Evolutionary conservation across 345 rosid genomes (phyloP).

Genomic region (Geranium rotundifolium): DNA sequence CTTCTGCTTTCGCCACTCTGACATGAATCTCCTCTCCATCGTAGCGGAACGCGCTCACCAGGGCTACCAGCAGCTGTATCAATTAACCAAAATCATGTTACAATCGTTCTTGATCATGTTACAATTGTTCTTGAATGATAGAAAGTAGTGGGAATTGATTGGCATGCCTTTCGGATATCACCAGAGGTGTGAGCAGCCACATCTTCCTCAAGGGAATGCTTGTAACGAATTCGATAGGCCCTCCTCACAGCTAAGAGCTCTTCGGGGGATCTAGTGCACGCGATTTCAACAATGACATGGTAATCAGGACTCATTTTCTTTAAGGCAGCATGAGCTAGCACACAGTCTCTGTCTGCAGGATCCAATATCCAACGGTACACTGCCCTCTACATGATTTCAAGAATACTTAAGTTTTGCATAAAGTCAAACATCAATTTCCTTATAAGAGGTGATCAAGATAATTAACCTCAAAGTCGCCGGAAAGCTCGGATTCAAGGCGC

Average conservation of each 20-base stretch:
- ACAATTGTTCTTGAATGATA: too few relatives aligned
- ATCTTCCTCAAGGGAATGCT: constrained; percentile 61
- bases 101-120: too few relatives aligned
- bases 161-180: constrained; percentile 40
- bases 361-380: constrained; percentile 48
- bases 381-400: too few relatives aligned
- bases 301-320: constrained; percentile 20
- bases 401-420: too few relatives aligned
- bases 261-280: constrained; percentile 40
- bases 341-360: constrained; percentile 51
- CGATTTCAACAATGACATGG: constrained; percentile 43
- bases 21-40: constrained; percentile 38
- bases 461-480: constrained; percentile 31
- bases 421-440: too few relatives aligned
- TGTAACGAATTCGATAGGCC: constrained; percentile 50
- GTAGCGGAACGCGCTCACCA: constrained; percentile 45
- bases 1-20: constrained; percentile 36
- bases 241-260: constrained; percentile 53
- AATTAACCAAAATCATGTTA: background rate
- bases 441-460: too few relatives aligned
- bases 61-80: constrained; percentile 41
- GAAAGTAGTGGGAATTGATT: too few relatives aligned
- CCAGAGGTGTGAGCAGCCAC: constrained; percentile 51
- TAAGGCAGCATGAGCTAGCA: constrained; percentile 39
- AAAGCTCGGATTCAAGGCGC: constrained; percentile 53